These are phyloP conservation scores for Phylloboletellus chloephorus DNA, from an alignment of 1,284 basidiomycete species.

Conservation along the genomic window DNA sequence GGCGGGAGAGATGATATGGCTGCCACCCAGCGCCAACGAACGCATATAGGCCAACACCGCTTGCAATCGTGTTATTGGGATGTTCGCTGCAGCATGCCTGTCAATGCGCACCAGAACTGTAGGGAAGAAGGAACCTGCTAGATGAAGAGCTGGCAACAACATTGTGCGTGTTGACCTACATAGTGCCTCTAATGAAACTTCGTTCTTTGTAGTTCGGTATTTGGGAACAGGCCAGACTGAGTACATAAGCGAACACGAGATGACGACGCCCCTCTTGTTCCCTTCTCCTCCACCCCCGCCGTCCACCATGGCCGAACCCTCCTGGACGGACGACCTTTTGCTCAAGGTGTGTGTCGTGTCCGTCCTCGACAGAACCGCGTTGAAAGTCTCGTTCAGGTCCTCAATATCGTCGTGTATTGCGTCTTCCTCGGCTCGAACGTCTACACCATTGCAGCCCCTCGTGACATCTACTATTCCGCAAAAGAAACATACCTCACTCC, in stretches of 20 bases:
- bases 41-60: too few relatives aligned
- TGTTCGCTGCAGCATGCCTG: too few relatives aligned
- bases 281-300: constrained; percentile 10
- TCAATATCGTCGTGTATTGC: constrained; percentile 76
- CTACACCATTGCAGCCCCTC: constrained; percentile 74
- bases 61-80: too few relatives aligned
- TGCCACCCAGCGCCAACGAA: too few relatives aligned
- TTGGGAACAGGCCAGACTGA: too few relatives aligned
- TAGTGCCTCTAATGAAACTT: too few relatives aligned
- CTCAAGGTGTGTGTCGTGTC: constrained; percentile 57
- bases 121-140: too few relatives aligned
- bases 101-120: too few relatives aligned
- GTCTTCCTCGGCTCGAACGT: constrained; percentile 86
- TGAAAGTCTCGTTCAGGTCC: constrained; percentile 40
- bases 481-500: constrained; percentile 90
- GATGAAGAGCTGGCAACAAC: too few relatives aligned
- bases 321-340: constrained; percentile 71
- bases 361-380: background rate
- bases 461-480: constrained; percentile 60
- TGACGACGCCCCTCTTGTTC: constrained; percentile 16
- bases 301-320: constrained; percentile 47
- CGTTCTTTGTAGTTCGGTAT: too few relatives aligned
- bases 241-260: constrained; percentile 26
- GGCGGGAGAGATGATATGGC: too few relatives aligned
- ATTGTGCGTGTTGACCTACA: too few relatives aligned